Evolutionary conservation across 345 rosid genomes (phyloP).

Genomic region (Populus nigra): DNA sequence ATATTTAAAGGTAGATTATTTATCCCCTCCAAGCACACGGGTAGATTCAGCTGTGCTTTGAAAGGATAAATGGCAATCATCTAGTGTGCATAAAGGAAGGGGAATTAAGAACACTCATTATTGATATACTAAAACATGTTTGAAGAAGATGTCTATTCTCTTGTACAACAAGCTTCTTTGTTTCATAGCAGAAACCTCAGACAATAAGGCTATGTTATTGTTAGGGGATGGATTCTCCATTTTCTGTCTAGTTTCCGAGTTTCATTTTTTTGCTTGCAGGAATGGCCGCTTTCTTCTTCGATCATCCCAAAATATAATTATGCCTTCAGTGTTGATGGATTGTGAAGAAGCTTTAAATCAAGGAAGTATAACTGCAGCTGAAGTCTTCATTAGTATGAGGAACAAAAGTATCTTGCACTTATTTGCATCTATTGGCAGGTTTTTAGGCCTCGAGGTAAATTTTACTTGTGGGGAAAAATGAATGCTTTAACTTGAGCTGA

Average conservation of each 20-base stretch:
- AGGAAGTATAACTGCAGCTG: slow-evolving; percentile 72
- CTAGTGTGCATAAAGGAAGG: background rate
- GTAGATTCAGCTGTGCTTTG: background rate
- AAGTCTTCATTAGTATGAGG: slow-evolving; percentile 77
- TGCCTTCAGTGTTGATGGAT: slow-evolving; percentile 52
- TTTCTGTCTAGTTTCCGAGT: slow-evolving; percentile 10
- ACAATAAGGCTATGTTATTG: background rate
- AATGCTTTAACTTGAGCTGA: background rate
- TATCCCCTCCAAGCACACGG: too few relatives aligned
- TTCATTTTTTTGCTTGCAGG: slow-evolving; percentile 45
- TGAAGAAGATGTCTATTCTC: background rate
- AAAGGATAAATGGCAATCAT: background rate
- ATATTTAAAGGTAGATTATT: too few relatives aligned
- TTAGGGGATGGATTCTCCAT: slow-evolving; percentile 4
- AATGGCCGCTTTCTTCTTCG: slow-evolving; percentile 83
- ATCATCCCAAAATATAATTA: slow-evolving; percentile 64
- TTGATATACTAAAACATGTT: background rate
- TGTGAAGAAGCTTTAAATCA: slow-evolving; percentile 93
- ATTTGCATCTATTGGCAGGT: slow-evolving; percentile 83
- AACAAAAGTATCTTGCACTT: slow-evolving; percentile 84
- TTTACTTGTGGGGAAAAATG: background rate
- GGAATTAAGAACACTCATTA: background rate
- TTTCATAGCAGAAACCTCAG: background rate
- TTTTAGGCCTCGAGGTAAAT: slow-evolving; percentile 90
- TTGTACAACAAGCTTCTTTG: background rate